A percentile compares a stretch with the other conserved stretches of the same genome.
Evolutionary conservation across 371 early-diverging fungal genomes (phyloP).

Genomic region (Rhizopus microsporus): DNA sequence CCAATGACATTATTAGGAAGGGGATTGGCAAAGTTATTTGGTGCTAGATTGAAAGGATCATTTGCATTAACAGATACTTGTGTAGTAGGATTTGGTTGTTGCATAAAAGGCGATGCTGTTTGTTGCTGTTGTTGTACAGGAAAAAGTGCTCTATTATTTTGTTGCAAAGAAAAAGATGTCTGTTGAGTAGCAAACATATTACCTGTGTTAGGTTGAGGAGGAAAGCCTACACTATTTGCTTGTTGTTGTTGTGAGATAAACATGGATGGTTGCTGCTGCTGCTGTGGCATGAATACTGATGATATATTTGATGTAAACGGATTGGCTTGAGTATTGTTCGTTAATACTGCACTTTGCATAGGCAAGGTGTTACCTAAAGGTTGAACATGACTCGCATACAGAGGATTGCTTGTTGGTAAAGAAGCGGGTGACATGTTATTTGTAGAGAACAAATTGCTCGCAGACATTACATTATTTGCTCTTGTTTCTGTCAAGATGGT

Average conservation of each 20-base stretch:
- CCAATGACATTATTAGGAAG: neutral
- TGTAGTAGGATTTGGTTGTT: neutral
- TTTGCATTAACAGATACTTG: neutral
- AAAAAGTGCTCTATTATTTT: neutral
- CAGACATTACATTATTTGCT: slow-evolving; percentile 16
- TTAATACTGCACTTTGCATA: slow-evolving; percentile 13
- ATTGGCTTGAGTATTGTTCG: slow-evolving; percentile 24
- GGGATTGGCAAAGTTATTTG: neutral
- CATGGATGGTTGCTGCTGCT: slow-evolving; percentile 16
- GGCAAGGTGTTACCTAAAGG: too few species aligned
- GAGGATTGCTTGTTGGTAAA: neutral
- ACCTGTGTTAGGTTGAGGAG: neutral
- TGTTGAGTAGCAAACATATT: neutral
- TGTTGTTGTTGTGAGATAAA: slow-evolving; percentile 17
- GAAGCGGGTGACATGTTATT: slow-evolving; percentile 8
- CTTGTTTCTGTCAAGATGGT: slow-evolving; percentile 48
- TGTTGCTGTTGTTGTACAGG: slow-evolving; percentile 1
- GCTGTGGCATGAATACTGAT: slow-evolving; percentile 23
- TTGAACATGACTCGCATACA: too few species aligned
- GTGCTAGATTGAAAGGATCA: neutral
- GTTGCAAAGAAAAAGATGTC: neutral
- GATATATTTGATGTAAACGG: slow-evolving; percentile 23
- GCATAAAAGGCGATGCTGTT: neutral
- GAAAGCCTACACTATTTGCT: neutral
- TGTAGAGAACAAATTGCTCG: neutral